Evolutionary conservation across 305 asterid species (phyloP), one percentile per base, ranked within the genome.

Genomic region (Fraxinus floribunda): DNA sequence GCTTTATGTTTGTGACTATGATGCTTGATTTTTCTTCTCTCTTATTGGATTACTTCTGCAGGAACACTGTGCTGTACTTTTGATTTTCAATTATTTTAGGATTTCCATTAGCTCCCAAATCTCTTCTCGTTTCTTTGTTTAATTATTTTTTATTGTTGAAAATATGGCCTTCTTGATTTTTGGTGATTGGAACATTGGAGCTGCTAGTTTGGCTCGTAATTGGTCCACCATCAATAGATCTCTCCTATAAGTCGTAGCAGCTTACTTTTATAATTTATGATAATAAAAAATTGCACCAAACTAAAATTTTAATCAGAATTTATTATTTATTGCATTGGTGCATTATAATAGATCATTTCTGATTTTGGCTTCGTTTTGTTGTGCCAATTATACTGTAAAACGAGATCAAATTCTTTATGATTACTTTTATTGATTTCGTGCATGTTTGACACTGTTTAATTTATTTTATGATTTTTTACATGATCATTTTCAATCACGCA

Each of bases 1-100:
- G 72, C 84, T 71, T 72, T 15, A 38, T 44, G 77, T 75, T 68
- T 82, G 77, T 82, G 74, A 34, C 62, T 75, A 29, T 73, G 66
- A 29, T 82, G 41, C 36, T 38, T 29, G 20, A 26, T 30, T 26
- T 32, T 73, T 18, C 32, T 29, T 15, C 1, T 22, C 15, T 62
- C 13, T 62, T 64, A 10, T 22, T 7, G 35, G 72, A 24, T 24
- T 64, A 3, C 72, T 24, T 22, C 72, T 8, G 72, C 34, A 64
- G 72, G 72, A 64, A 64, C 72, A 8, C n/a, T 24, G 5, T 64
- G 34, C 13, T 3, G 72, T 64, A 22, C 72, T 22, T 62, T 2
- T 64, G 72, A 35, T 24, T 64, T 24, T 22, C 72, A 24, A 22
- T 64, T 64, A 24, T 64, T 7, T 64, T 22, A 64, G 32, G 16